These are phyloP conservation scores for Ogataea sp. DNA, from an alignment of 805 yeast species.

Conservation along the genomic window DNA sequence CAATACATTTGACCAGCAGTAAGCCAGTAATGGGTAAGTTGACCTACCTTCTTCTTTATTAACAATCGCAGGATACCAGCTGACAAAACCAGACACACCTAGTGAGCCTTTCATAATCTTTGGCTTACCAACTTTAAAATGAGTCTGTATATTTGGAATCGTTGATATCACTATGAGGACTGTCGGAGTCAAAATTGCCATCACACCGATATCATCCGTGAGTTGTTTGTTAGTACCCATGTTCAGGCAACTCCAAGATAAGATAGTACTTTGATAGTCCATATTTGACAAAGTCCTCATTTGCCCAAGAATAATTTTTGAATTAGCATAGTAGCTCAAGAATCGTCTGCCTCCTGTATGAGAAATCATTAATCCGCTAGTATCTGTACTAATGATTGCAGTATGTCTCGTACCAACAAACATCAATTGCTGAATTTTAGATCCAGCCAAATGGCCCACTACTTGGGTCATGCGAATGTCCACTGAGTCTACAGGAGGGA, in stretches of 20 bases:
- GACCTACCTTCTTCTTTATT: conserved; percentile 16
- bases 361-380: conserved; percentile 46
- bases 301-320: conserved; percentile 47
- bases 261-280: conserved; percentile 16
- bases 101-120: conserved; percentile 22
- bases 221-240: conserved; percentile 46
- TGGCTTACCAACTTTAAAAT: conserved; percentile 45
- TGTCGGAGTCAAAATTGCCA: conserved; percentile 50
- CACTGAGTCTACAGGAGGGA: conserved; percentile 17
- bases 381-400: conserved; percentile 48
- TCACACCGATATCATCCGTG: conserved; percentile 49
- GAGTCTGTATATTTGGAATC: conserved; percentile 41
- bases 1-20: conserved; percentile 58
- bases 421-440: conserved; percentile 34
- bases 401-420: conserved; percentile 47
- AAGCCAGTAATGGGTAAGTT: conserved; percentile 44
- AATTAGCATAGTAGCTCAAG: conserved; percentile 37
- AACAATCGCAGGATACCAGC: conserved; percentile 56
- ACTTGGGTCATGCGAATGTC: not conserved
- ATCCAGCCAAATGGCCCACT: conserved; percentile 27
- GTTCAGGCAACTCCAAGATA: conserved; percentile 47
- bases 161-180: conserved; percentile 47
- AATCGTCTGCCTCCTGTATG: conserved; percentile 60
- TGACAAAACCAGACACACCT: conserved; percentile 36
- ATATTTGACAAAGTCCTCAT: conserved; percentile 15